Evolutionary conservation across 495 filamentous ascomycete genomes (phyloP).

Genomic region (Penicillium mononematosum): DNA sequence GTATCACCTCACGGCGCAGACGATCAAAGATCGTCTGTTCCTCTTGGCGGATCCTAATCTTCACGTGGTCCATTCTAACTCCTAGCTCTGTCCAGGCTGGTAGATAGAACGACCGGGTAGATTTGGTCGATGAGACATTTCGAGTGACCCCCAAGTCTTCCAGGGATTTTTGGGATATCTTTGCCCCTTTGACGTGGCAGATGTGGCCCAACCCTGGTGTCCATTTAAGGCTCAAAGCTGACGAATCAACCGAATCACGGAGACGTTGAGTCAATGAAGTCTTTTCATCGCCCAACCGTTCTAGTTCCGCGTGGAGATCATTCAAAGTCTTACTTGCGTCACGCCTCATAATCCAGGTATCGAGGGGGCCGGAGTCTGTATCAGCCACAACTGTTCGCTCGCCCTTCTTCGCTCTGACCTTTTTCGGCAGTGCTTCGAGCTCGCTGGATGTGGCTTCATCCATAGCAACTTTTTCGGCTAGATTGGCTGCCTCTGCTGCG

Average conservation of each 20-base stretch:
- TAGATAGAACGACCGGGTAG: constrained; percentile 79
- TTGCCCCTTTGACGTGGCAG: constrained; percentile 80
- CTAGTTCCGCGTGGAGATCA: constrained; percentile 64
- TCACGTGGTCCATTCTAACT: constrained; percentile 65
- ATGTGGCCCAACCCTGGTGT: constrained; percentile 81
- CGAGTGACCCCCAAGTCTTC: constrained; percentile 51
- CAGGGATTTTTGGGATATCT: constrained; percentile 55
- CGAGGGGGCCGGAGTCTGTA: constrained; percentile 37
- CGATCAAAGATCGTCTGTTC: constrained; percentile 71
- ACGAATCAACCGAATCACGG: constrained; percentile 53
- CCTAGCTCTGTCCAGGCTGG: constrained; percentile 83
- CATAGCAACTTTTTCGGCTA: constrained; percentile 65
- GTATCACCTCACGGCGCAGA: constrained; percentile 71
- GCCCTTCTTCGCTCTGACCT: constrained; percentile 37
- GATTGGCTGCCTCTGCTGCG: constrained; percentile 61
- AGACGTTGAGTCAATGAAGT: constrained; percentile 57
- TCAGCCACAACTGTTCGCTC: constrained; percentile 30
- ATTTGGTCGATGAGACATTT: constrained; percentile 73
- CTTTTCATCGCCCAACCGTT: constrained; percentile 57
- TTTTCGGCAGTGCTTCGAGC: constrained; percentile 43
- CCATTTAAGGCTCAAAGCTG: constrained; percentile 75
- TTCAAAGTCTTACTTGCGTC: constrained; percentile 65
- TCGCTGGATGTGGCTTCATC: constrained; percentile 56
- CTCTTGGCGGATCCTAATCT: constrained; percentile 72
- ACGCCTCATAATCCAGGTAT: constrained; percentile 84